Conservation (phyloP, 345 rosid species). For the Eucalyptus polybractea region DNA sequence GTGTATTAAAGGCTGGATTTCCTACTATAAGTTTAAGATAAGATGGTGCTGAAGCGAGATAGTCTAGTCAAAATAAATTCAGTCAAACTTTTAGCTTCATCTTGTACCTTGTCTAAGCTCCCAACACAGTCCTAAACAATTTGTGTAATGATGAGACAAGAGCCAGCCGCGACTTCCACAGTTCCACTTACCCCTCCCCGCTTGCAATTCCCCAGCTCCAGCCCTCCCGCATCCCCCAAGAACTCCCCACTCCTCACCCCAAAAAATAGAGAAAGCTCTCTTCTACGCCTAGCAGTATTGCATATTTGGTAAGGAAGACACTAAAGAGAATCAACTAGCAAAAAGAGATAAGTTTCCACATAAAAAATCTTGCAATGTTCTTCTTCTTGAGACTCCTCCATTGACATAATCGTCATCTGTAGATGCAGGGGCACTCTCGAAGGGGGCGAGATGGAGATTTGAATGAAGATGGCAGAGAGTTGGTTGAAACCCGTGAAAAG, state of each 20-base stretch:
- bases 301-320: not conserved
- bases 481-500: not conserved
- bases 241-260: not conserved
- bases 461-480: not conserved
- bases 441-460: not conserved
- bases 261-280: not conserved
- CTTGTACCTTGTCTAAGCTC: not conserved
- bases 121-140: not conserved
- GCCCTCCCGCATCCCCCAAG: not conserved
- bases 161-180: not conserved
- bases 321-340: too few species aligned
- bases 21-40: not conserved
- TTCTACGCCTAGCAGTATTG: not conserved
- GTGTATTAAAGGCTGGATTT: not conserved
- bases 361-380: conserved; percentile 55
- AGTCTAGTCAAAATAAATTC: not conserved
- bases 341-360: conserved; percentile 24
- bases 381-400: conserved; percentile 78
- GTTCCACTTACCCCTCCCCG: not conserved
- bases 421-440: conserved; percentile 19
- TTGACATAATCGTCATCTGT: conserved; percentile 70
- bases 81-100: not conserved
- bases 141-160: not conserved
- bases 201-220: not conserved
- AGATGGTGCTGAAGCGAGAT: not conserved